A percentile compares a stretch with the other conserved stretches of the same genome.
phyloP scores from a whole-genome alignment of 176 grass and related monocot genomes.

The Puya raimondii region DNA sequence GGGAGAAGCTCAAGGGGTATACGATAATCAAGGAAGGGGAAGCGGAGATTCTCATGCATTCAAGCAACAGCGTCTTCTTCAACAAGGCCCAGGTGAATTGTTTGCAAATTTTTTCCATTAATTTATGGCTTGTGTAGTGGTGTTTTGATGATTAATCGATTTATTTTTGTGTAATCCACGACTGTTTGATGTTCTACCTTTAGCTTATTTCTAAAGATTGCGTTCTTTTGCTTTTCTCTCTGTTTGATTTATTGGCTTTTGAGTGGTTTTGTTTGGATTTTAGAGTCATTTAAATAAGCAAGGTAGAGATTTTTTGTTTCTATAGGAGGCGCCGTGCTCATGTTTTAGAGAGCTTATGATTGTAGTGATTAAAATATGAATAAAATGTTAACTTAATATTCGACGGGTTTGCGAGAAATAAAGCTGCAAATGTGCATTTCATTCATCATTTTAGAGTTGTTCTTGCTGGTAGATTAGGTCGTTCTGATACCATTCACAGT shows the following conservation, averaged over 20 bases:
- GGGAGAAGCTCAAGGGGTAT: conserved; percentile 55
- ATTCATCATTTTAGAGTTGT: too few species aligned
- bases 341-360: too few species aligned
- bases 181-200: background rate
- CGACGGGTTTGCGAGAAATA: too few species aligned
- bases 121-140: background rate
- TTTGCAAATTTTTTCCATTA: background rate
- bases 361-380: too few species aligned
- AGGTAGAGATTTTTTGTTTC: too few species aligned
- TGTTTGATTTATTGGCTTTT: background rate
- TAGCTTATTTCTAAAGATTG: background rate
- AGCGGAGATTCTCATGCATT: conserved; percentile 75
- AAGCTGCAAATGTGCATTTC: too few species aligned
- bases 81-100: conserved; percentile 66
- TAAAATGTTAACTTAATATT: too few species aligned
- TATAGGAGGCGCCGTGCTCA: too few species aligned
- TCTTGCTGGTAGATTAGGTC: too few species aligned
- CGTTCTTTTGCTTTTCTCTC: background rate
- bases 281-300: too few species aligned
- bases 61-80: conserved; percentile 72
- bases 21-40: conserved; percentile 75
- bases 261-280: background rate
- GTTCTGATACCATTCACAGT: too few species aligned
- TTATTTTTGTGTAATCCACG: background rate
- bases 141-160: background rate